Conservation (phyloP, 352 stramenopile species). For the Globisporangium radiosum region DNA sequence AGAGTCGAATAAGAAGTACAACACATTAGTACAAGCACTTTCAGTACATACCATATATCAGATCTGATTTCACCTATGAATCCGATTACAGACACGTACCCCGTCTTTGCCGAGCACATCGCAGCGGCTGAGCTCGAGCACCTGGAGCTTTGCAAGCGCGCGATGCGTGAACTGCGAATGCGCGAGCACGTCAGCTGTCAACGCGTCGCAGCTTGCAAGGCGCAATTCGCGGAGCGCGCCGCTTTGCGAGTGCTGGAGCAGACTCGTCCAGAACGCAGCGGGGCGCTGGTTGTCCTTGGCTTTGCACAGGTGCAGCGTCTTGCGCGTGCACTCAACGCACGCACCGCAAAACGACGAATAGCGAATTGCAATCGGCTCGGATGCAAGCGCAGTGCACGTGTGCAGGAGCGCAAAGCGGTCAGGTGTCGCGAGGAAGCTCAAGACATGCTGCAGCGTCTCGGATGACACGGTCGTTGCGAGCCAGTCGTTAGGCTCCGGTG, state of each 20-base stretch:
- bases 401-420: slow-evolving; percentile 59
- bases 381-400: slow-evolving; percentile 27
- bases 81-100: slow-evolving; percentile 7
- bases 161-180: slow-evolving; percentile 11
- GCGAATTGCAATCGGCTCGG: slow-evolving; percentile 31
- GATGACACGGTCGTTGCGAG: slow-evolving; percentile 15
- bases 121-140: slow-evolving; percentile 64
- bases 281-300: slow-evolving; percentile 24
- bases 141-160: slow-evolving; percentile 34
- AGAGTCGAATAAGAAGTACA: too few relatives aligned
- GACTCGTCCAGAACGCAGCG: slow-evolving; percentile 41
- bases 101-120: slow-evolving; percentile 33
- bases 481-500: background rate
- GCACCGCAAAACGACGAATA: slow-evolving; percentile 56
- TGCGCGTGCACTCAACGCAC: slow-evolving; percentile 39
- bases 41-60: background rate
- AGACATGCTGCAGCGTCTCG: slow-evolving; percentile 49
- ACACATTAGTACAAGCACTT: too few relatives aligned
- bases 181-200: slow-evolving; percentile 34
- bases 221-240: slow-evolving; percentile 37
- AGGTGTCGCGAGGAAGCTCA: slow-evolving; percentile 44
- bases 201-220: slow-evolving; percentile 42
- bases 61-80: background rate
- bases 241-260: slow-evolving; percentile 30
- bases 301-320: slow-evolving; percentile 54